Base-by-base conservation (phyloP, 2,329 filamentous ascomycete genomes). In the Graphilbum sp. region DNA sequence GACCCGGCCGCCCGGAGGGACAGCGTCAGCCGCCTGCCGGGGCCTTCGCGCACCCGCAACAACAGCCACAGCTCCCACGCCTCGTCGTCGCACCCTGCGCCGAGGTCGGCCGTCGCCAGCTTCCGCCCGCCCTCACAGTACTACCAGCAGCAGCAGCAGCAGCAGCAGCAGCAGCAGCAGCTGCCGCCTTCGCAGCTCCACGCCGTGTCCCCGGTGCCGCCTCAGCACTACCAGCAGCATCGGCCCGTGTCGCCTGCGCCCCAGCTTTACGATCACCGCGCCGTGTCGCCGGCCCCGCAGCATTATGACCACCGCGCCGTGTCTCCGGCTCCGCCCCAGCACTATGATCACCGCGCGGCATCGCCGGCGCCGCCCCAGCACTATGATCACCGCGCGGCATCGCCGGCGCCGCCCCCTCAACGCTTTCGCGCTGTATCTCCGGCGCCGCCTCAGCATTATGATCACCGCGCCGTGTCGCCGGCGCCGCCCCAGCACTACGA, bases 11-110 rank as follows among this genome's bases (percentile, higher is more conserved):
- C 29, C 8, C 7, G 5, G n/a, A 30, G 39, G 38, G 45, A 49
- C 34, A 37, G 38, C 44, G 42, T 53, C 47, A 25, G 51, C 39
- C 42, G 50, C 44, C 34, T 49, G 45, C 54, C 53, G 11, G 45
- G 45, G 3, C n/a, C n/a, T n/a, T 56, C 53, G 44, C 41, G 11
- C n/a, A 13, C 32, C 8, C 17, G 32, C 17, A 33, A 4, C 24
- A 10, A 24, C 16, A 19, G 27, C 35, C 24, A 37, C n/a, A 19
- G 19, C 27, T 37, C 35, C 11, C 27, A 33, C 44, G 48, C 54
- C 29, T 64, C 61, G 6, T 62, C 60, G 4, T 52, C 51, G 2
- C 59, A 57, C 51, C 38, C 53, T 50, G 16, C 25, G 23, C 21
- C 18, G 16, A 25, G 48, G 54, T 13, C 44, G 41, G 8, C 46